Evolutionary conservation across 306 rosid genomes (phyloP).

Genomic region (Sophora flavescens): DNA sequence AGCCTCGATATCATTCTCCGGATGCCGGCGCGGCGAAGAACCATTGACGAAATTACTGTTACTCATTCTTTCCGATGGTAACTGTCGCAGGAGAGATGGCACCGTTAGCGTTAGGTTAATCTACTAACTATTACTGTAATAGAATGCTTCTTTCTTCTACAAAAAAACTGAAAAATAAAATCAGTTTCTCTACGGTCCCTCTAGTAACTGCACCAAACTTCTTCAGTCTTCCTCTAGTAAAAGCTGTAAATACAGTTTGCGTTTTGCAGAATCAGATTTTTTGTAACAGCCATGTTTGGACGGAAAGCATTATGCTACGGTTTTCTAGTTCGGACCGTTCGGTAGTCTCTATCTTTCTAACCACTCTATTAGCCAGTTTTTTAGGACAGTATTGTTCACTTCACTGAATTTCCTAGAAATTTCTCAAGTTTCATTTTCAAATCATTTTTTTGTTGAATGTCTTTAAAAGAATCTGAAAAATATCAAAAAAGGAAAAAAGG

Average conservation of each 20-base stretch:
- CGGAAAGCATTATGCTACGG: neutral
- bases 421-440: too few species aligned
- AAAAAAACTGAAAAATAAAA: neutral
- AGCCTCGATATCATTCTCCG: constrained; percentile 68
- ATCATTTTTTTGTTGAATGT: too few species aligned
- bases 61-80: constrained; percentile 54
- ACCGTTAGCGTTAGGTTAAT: constrained; percentile 45
- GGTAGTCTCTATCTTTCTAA: neutral
- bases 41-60: constrained; percentile 25
- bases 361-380: neutral
- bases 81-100: constrained; percentile 99
- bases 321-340: too few species aligned
- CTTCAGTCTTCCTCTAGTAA: neutral
- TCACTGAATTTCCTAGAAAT: too few species aligned
- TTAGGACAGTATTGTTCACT: too few species aligned
- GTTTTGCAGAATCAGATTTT: too few species aligned
- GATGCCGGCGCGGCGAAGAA: constrained; percentile 57
- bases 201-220: neutral
- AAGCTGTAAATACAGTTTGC: too few species aligned
- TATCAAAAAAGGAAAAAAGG: too few species aligned
- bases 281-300: too few species aligned
- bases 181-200: neutral
- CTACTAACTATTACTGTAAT: too few species aligned
- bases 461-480: too few species aligned
- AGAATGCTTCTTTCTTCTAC: too few species aligned